These are phyloP conservation scores for Plasmodium blacklocki DNA, from an alignment of 169 alveolate species.

Conservation along the genomic window DNA sequence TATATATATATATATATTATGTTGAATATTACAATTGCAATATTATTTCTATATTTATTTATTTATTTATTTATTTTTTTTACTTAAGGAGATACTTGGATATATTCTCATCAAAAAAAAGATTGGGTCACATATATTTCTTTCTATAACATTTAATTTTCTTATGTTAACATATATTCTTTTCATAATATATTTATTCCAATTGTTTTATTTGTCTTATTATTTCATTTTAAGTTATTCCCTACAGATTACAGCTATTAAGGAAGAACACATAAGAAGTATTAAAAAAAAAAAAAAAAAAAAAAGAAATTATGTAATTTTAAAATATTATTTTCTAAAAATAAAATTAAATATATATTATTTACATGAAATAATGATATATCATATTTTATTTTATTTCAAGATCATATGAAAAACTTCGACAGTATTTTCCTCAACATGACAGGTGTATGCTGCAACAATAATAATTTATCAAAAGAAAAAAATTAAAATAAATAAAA, in stretches of 20 bases:
- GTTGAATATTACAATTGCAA: background rate
- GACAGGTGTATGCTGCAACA: constrained; percentile 32
- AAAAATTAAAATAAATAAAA: constrained; percentile 16
- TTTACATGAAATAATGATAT: background rate
- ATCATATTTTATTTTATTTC: background rate
- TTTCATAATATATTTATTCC: background rate
- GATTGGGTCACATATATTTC: constrained; percentile 27
- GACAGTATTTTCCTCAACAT: constrained; percentile 22
- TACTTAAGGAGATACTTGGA: constrained; percentile 55
- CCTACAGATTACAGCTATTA: constrained; percentile 53
- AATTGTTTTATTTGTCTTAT: constrained; percentile 3
- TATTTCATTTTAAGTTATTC: constrained; percentile 5
- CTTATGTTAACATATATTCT: background rate
- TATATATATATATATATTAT: background rate
- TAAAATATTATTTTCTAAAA: too few species aligned
- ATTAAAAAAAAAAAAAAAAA: too few species aligned
- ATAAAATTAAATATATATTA: too few species aligned
- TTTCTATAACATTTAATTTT: background rate
- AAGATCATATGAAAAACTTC: constrained; percentile 52
- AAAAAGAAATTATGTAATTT: too few species aligned
- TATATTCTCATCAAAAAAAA: constrained; percentile 55
- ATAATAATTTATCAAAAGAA: background rate
- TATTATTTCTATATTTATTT: background rate
- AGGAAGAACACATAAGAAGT: constrained; percentile 53
- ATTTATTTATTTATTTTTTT: constrained; percentile 7